Conservation (phyloP, 2,329 filamentous ascomycete genomes). For the Hypoxylon sp. region DNA sequence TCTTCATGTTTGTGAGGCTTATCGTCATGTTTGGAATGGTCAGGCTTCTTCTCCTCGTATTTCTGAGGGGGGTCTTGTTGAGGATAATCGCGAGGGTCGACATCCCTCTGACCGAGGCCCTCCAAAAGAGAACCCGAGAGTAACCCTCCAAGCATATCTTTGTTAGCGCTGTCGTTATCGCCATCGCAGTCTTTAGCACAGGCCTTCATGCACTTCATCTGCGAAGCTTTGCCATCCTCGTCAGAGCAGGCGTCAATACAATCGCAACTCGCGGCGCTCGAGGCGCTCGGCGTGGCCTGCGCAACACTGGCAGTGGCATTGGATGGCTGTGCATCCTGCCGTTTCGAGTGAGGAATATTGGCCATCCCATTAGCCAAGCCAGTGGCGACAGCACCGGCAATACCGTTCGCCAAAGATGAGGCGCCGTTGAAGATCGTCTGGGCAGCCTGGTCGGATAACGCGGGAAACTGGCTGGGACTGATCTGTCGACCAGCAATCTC, state of each 20-base stretch:
- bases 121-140: conserved; percentile 12
- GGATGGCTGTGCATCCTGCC: background rate
- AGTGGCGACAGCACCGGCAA: background rate
- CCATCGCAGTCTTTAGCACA: conserved; percentile 27
- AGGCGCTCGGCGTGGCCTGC: background rate
- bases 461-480: background rate
- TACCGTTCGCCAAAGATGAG: background rate
- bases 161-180: conserved; percentile 25
- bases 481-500: conserved; percentile 20
- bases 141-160: background rate
- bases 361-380: background rate
- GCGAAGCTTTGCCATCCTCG: conserved; percentile 19
- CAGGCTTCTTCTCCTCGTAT: background rate
- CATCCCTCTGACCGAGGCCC: background rate
- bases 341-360: background rate
- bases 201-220: conserved; percentile 31
- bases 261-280: conserved; percentile 24
- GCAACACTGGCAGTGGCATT: background rate
- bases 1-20: no score
- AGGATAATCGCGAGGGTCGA: background rate
- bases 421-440: conserved; percentile 4
- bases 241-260: conserved; percentile 33
- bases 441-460: background rate
- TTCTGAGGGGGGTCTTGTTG: background rate
- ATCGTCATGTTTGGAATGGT: background rate